phyloP scores from a whole-genome alignment of 345 rosid genomes.

The Salix suchowensis region DNA sequence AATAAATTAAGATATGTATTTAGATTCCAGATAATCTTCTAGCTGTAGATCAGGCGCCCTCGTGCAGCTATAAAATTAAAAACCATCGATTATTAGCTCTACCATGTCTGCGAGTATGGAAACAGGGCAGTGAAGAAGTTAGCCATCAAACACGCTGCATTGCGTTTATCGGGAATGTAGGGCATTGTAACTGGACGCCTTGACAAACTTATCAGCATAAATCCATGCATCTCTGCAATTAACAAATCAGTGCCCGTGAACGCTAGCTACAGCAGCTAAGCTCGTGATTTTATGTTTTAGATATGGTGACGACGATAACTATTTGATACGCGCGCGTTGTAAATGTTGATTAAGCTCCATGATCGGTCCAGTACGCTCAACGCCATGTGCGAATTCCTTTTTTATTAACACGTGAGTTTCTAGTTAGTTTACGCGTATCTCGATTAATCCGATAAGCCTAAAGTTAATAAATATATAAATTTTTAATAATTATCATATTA shows the following conservation, averaged over 20 bases:
- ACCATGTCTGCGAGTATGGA: slow-evolving; percentile 8
- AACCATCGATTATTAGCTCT: neutral
- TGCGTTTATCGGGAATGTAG: slow-evolving; percentile 20
- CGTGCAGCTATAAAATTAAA: neutral
- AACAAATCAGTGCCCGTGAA: slow-evolving; percentile 8
- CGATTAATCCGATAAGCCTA: accelerated
- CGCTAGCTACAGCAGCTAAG: neutral
- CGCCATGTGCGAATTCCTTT: neutral
- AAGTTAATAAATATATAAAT: too few species aligned
- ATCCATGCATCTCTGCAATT: neutral
- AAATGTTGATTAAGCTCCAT: neutral
- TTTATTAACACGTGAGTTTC: too few species aligned
- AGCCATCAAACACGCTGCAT: slow-evolving; percentile 21
- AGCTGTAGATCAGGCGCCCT: neutral
- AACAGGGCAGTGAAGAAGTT: slow-evolving; percentile 12
- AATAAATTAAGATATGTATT: neutral
- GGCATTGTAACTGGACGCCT: slow-evolving; percentile 33
- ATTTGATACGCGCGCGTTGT: neutral
- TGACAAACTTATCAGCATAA: neutral
- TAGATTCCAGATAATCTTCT: too few species aligned
- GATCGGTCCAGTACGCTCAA: neutral
- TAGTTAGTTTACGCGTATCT: too few species aligned
- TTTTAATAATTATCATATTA: too few species aligned
- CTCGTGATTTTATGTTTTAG: slow-evolving; percentile 3
- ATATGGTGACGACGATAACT: neutral